Conservation (phyloP, 192 early-diverging fungal genomes). For the Obelidium mucronatum region DNA sequence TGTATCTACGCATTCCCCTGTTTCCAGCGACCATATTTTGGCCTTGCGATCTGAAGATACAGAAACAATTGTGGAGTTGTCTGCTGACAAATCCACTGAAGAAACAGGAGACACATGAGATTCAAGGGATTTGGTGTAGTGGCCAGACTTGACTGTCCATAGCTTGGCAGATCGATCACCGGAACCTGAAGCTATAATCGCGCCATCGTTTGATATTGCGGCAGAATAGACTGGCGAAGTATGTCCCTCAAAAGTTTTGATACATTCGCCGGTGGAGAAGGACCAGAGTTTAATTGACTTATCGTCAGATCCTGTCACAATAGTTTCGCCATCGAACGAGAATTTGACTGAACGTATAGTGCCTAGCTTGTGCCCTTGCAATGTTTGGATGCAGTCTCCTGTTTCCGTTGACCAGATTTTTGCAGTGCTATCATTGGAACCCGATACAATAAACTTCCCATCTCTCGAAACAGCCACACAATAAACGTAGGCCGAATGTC, state of each 20-base stretch:
- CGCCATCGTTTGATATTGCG: slow-evolving; percentile 21
- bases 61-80: no score
- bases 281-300: slow-evolving; percentile 29
- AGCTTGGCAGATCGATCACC: no score
- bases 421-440: background rate
- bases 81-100: no score
- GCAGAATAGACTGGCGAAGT: slow-evolving; percentile 9
- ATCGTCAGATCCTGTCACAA: slow-evolving; percentile 25
- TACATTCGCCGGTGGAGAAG: slow-evolving; percentile 10
- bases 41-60: no score
- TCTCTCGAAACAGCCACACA: background rate
- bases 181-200: slow-evolving; percentile 21
- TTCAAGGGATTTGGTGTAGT: no score
- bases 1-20: no score
- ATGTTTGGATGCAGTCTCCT: background rate
- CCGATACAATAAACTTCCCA: background rate
- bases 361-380: background rate
- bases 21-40: no score
- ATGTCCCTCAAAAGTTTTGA: slow-evolving; percentile 31
- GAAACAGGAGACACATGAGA: no score
- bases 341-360: background rate
- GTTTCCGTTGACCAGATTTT: background rate
- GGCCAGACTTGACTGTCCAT: no score
- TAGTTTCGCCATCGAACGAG: background rate
- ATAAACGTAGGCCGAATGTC: background rate